A percentile compares a stretch with the other conserved stretches of the same genome.
phyloP scores from a whole-genome alignment of 73 alveolate species.

The Paramecium tetraurelia region DNA sequence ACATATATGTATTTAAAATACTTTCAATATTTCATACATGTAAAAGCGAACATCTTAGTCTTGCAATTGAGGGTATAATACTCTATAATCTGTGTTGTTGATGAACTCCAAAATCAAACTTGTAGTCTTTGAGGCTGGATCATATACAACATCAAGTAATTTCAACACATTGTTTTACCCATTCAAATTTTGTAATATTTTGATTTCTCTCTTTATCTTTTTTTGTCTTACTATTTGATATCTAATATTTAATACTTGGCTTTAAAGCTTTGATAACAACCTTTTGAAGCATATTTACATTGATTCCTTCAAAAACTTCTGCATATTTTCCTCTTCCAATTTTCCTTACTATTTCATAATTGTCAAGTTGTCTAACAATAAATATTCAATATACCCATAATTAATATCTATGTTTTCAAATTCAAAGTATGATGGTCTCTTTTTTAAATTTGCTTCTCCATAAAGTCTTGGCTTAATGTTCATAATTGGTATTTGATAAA shows the following conservation, averaged over 20 bases:
- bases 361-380: conserved; percentile 55
- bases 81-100: conserved; percentile 90
- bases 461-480: conserved; percentile 45
- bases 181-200: conserved; percentile 91
- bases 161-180: conserved; percentile 94
- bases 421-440: conserved; percentile 58
- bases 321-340: conserved; percentile 90
- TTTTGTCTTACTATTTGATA: conserved; percentile 62
- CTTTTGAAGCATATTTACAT: conserved; percentile 68
- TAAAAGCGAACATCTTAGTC: conserved; percentile 92
- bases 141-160: conserved; percentile 95
- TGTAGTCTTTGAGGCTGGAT: conserved; percentile 94
- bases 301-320: conserved; percentile 89
- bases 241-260: conserved; percentile 62
- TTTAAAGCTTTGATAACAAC: conserved; percentile 83
- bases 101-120: conserved; percentile 89
- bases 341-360: conserved; percentile 81
- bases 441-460: conserved; percentile 61
- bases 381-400: conserved; percentile 33
- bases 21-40: conserved; percentile 88
- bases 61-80: conserved; percentile 85
- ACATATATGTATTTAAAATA: conserved; percentile 39
- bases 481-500: neutral
- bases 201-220: conserved; percentile 86
- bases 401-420: conserved; percentile 53